Conservation (phyloP, 202 grass and related monocot genomes). For the Carex arenaria region DNA sequence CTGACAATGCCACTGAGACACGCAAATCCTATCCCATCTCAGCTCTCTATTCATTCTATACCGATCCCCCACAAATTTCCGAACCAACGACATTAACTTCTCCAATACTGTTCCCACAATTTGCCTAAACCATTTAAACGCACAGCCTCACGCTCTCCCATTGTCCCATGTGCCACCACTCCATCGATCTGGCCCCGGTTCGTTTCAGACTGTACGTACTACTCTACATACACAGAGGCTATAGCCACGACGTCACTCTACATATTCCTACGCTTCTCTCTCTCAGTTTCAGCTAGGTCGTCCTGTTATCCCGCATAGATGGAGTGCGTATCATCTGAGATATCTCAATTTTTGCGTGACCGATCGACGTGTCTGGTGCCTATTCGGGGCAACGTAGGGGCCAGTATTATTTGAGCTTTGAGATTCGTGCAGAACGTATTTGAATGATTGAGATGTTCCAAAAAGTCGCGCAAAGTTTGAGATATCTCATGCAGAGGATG, state of each 20-base stretch:
- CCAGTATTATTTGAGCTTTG: no score
- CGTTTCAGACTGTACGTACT: not conserved
- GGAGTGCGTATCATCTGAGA: no score
- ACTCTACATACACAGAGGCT: not conserved
- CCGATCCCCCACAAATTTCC: not conserved
- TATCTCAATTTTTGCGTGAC: no score
- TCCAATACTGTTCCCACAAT: slow-evolving; percentile 7
- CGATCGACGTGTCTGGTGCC: no score
- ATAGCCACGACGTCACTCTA: not conserved
- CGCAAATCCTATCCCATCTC: slow-evolving; percentile 8
- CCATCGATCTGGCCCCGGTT: not conserved
- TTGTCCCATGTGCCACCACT: not conserved
- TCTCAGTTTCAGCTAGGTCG: slow-evolving; percentile 9
- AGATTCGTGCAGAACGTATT: no score
- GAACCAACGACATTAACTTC: slow-evolving; percentile 4
- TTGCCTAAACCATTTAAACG: not conserved
- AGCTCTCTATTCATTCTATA: not conserved
- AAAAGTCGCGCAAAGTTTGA: no score
- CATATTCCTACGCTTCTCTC: not conserved
- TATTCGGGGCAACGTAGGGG: no score
- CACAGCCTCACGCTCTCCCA: not conserved
- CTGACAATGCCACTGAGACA: slow-evolving; percentile 9
- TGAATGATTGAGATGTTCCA: no score
- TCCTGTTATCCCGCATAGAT: slow-evolving; percentile 6
- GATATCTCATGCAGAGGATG: no score